Conservation (phyloP, 495 filamentous ascomycete species). For the Wilcoxina mikolae region DNA sequence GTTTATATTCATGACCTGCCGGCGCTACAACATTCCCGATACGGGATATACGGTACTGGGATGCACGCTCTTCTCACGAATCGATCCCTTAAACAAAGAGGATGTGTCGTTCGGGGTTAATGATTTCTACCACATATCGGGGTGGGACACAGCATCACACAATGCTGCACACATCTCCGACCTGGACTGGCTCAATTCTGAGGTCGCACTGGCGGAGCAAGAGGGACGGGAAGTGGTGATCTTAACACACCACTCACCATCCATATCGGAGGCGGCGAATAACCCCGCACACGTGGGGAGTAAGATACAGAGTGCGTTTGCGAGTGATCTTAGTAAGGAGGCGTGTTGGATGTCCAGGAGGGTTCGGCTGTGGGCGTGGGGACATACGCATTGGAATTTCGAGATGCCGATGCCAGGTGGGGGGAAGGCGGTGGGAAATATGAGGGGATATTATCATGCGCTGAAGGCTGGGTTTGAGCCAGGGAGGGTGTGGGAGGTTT, state of each 20-base stretch:
- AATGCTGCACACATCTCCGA: conserved; percentile 27
- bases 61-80: conserved; percentile 36
- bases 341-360: conserved; percentile 33
- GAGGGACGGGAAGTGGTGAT: conserved; percentile 34
- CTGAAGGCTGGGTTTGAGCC: neutral
- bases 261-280: conserved; percentile 27
- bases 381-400: conserved; percentile 43
- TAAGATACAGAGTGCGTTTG: neutral
- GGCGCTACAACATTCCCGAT: conserved; percentile 11
- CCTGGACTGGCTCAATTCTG: neutral
- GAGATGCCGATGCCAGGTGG: conserved; percentile 23
- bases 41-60: conserved; percentile 37
- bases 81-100: conserved; percentile 24
- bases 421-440: conserved; percentile 24
- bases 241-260: conserved; percentile 42
- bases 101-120: conserved; percentile 31
- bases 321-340: conserved; percentile 17
- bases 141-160: conserved; percentile 38
- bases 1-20: conserved; percentile 4
- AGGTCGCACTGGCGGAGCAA: conserved; percentile 28
- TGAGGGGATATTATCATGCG: conserved; percentile 31
- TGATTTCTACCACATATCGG: conserved; percentile 37
- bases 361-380: conserved; percentile 43
- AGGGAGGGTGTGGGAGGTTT: neutral
- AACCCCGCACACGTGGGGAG: conserved; percentile 35